These are phyloP conservation scores for Tylopilus plumbeoviolaceoides DNA, from an alignment of 768 basidiomycete genomes.

Conservation along the genomic window DNA sequence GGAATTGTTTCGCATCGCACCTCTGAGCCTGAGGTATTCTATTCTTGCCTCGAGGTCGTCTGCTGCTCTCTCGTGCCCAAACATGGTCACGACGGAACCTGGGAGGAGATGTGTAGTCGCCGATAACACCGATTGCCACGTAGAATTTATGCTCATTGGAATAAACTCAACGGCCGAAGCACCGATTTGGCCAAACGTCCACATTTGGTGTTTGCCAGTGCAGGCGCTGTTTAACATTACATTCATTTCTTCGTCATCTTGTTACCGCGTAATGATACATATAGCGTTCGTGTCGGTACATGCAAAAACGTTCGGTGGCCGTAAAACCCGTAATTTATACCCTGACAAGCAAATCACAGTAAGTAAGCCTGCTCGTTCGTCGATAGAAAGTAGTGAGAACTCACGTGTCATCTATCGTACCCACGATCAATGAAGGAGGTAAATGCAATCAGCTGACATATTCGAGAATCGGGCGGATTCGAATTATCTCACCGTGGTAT, in stretches of 20 bases:
- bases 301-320: slow-evolving; percentile 14
- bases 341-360: slow-evolving; percentile 24
- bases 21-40: too few relatives aligned
- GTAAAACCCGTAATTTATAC: slow-evolving; percentile 29
- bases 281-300: slow-evolving; percentile 18
- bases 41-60: too few relatives aligned
- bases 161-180: neutral
- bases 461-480: neutral
- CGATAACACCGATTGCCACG: neutral
- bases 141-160: neutral
- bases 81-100: neutral
- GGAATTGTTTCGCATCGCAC: too few relatives aligned
- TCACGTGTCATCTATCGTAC: slow-evolving; percentile 54
- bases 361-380: neutral
- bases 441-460: slow-evolving; percentile 14
- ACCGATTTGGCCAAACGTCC: neutral
- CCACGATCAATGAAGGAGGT: neutral
- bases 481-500: slow-evolving; percentile 60
- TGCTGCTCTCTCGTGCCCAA: too few relatives aligned
- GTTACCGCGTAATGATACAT: slow-evolving; percentile 18
- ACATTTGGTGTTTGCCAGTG: too few relatives aligned
- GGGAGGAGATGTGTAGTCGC: neutral
- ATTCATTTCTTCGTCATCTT: neutral
- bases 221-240: neutral
- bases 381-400: slow-evolving; percentile 23